Conservation (phyloP, 441 rosid species). For the Macaranga tanarius region DNA sequence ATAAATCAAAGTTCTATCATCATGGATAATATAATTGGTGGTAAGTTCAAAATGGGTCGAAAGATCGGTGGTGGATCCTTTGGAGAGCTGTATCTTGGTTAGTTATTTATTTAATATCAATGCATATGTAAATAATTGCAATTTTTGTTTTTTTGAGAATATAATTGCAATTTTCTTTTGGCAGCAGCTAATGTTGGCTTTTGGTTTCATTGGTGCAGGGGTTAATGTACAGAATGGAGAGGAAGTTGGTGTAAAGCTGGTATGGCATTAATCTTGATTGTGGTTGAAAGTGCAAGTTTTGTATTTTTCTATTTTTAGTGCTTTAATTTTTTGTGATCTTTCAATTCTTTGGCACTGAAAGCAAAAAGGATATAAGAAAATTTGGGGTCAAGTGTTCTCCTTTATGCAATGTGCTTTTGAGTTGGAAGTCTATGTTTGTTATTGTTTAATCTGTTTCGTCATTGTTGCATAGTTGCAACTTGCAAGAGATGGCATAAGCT, state of each 20-base stretch:
- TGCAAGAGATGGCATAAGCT: background rate
- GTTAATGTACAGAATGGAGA: slow-evolving; percentile 89
- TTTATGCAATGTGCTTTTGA: too few relatives aligned
- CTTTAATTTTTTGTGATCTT: background rate
- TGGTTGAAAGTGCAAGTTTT: background rate
- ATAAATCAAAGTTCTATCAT: background rate
- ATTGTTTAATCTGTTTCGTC: too few relatives aligned
- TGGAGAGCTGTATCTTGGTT: slow-evolving; percentile 88
- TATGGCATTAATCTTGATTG: slow-evolving; percentile 26
- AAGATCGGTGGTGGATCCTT: slow-evolving; percentile 97
- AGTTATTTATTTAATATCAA: background rate
- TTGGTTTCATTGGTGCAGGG: slow-evolving; percentile 38
- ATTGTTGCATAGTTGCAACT: background rate
- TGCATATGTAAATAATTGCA: background rate
- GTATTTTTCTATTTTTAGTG: background rate
- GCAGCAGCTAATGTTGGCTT: slow-evolving; percentile 4
- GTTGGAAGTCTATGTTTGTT: too few relatives aligned
- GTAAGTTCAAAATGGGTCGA: slow-evolving; percentile 86
- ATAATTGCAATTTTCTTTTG: background rate
- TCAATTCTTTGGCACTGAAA: background rate
- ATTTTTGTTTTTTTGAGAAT: too few relatives aligned
- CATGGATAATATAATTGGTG: slow-evolving; percentile 91
- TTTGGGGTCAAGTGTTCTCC: background rate
- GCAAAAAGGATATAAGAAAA: background rate
- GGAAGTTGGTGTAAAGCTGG: slow-evolving; percentile 94